Base-by-base conservation (phyloP, 1,139 yeast species). In the Taphrina deformans region DNA sequence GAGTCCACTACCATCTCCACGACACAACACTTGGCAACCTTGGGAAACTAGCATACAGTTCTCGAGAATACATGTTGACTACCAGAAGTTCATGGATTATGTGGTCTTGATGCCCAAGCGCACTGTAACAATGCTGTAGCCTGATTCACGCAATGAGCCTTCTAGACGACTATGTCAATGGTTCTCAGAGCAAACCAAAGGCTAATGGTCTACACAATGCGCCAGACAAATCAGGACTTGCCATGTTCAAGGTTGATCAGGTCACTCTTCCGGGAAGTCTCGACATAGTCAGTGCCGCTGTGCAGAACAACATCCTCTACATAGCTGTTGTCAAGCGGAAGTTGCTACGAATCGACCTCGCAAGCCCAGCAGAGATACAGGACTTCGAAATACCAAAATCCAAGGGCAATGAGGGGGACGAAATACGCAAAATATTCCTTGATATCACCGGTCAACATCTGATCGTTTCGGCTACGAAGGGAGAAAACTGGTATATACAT, bases 401-500 rank as follows among this genome's bases (percentile, higher is more conserved):
- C 56, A 69, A 52, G 62, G 67, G 26, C 67, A 67, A 9, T 73
- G 72, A 31, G 69, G 71, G 10, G 71, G 74, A 41, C 73, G 73
- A 52, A 77, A 83, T 41, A 73, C 74, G 23, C 70, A 73, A 41
- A 74, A 59, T 83, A 2, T 83, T 75, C 70, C 73, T 81, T 50
- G 86, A 83, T 70, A 80, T 81, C 0, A 72, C 80, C 0, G 87
- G 87, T 1, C 73, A 77, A 9, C 85, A 83, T 70, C 72, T 84
- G 52, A 74, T 84, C 10, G 77, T 82, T 0, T 76, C 83, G 9
- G 80, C 85, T 0, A 71, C 75, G 3, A 74, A 73, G 46, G 76
- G 78, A 38, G 85, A 83, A 65, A 80, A 78, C 69, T 82, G 75
- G 71, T 82, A 80, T 67, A 71, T 82, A 45, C 78, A 80, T 69